Conservation (phyloP, 768 basidiomycete species). For the Collybiopsis luxurians region DNA sequence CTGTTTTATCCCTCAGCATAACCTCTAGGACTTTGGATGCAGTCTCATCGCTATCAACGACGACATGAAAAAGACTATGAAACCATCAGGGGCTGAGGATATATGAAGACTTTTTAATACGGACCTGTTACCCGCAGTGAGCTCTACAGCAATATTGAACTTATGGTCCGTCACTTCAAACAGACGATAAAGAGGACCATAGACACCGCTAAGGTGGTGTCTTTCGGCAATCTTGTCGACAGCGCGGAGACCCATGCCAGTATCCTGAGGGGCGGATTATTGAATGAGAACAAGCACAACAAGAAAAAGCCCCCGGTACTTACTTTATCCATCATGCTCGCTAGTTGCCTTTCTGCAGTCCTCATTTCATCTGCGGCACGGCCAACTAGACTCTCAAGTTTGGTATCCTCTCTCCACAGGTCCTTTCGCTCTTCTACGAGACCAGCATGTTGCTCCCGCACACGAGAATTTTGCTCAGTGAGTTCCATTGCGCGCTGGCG, state of each 20-base stretch:
- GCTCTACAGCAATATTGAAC: constrained; percentile 90
- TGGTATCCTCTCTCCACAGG: constrained; percentile 92
- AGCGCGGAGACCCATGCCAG: constrained; percentile 82
- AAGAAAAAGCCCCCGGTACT: constrained; percentile 12
- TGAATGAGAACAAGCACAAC: constrained; percentile 3
- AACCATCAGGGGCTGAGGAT: neutral
- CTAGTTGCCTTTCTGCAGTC: constrained; percentile 72
- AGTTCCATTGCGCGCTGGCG: constrained; percentile 54
- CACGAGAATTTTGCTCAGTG: constrained; percentile 50
- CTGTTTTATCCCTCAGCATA: constrained; percentile 92
- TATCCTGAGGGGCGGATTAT: no score
- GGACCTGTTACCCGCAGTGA: constrained; percentile 94
- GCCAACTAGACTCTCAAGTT: constrained; percentile 71
- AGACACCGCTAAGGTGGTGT: constrained; percentile 76
- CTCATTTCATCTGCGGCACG: constrained; percentile 81
- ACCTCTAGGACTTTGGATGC: constrained; percentile 87
- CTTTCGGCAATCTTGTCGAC: constrained; percentile 82
- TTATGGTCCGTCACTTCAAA: constrained; percentile 87
- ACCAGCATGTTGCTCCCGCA: constrained; percentile 69
- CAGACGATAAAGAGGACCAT: constrained; percentile 91
- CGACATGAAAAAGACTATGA: constrained; percentile 89
- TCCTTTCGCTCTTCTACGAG: constrained; percentile 85
- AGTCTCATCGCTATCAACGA: constrained; percentile 95
- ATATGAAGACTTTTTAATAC: constrained; percentile 2
- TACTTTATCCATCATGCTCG: constrained; percentile 96